phyloP scores from a whole-genome alignment of 495 filamentous ascomycete genomes.

The Penicillium turbatum region DNA sequence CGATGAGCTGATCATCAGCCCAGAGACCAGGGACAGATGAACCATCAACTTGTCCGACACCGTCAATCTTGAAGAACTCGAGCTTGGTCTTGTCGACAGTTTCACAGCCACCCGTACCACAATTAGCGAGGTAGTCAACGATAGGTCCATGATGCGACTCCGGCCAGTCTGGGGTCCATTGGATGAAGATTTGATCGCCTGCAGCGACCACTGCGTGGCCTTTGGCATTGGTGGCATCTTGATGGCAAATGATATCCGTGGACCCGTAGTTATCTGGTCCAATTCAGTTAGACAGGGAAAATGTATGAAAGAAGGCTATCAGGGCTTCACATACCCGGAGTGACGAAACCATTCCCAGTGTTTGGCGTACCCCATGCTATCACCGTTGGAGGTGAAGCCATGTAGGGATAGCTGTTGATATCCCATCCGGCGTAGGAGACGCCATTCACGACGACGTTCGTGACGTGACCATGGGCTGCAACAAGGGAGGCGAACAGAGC shows the following conservation, averaged over 20 bases:
- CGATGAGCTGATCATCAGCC: slow-evolving; percentile 61
- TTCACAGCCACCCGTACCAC: slow-evolving; percentile 59
- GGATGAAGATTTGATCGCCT: slow-evolving; percentile 51
- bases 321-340: slow-evolving; percentile 24
- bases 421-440: slow-evolving; percentile 40
- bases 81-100: slow-evolving; percentile 57
- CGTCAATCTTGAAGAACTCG: slow-evolving; percentile 72
- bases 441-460: slow-evolving; percentile 31
- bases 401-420: slow-evolving; percentile 34
- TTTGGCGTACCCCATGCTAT: slow-evolving; percentile 53
- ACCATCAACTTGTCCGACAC: slow-evolving; percentile 53
- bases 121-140: slow-evolving; percentile 68
- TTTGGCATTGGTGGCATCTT: slow-evolving; percentile 47
- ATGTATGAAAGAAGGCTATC: neutral
- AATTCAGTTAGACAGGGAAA: neutral
- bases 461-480: slow-evolving; percentile 27
- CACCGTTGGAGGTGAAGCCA: slow-evolving; percentile 42
- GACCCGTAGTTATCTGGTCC: slow-evolving; percentile 43
- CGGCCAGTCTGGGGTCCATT: slow-evolving; percentile 62
- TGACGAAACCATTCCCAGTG: slow-evolving; percentile 57
- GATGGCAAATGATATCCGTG: slow-evolving; percentile 66
- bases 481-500: slow-evolving; percentile 15
- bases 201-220: slow-evolving; percentile 50
- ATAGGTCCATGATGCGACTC: slow-evolving; percentile 62
- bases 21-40: slow-evolving; percentile 51